These are phyloP conservation scores for Umbelopsis ramanniana DNA, from an alignment of 192 early-diverging fungal genomes.

Conservation along the genomic window DNA sequence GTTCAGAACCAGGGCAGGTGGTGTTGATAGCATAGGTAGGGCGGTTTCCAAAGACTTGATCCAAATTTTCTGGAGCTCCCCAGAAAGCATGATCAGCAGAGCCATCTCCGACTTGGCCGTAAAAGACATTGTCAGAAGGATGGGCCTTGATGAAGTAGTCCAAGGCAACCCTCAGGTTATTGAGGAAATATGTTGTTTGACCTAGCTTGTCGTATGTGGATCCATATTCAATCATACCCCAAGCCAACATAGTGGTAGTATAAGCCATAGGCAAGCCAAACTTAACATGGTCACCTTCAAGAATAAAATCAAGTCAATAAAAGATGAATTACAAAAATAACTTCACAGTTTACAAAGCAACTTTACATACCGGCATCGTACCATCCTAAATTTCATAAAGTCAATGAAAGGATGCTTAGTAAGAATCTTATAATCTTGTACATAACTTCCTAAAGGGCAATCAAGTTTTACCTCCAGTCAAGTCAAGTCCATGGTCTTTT, in stretches of 20 bases:
- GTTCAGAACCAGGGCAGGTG: constrained; percentile 49
- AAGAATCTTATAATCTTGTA: background rate
- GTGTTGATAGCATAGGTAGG: constrained; percentile 43
- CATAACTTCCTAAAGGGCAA: background rate
- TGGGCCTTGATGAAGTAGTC: constrained; percentile 25
- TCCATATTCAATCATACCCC: constrained; percentile 40
- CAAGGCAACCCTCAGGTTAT: background rate
- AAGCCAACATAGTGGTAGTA: constrained; percentile 38
- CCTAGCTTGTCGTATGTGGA: constrained; percentile 26
- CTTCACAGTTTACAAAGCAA: no score
- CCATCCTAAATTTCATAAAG: background rate
- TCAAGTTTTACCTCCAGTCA: constrained; percentile 31
- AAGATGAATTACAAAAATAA: no score
- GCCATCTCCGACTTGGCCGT: background rate
- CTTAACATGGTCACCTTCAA: constrained; percentile 46
- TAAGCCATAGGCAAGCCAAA: constrained; percentile 45
- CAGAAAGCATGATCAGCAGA: background rate
- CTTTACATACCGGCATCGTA: background rate
- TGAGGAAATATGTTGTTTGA: background rate
- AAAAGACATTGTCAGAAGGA: background rate
- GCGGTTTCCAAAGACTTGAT: constrained; percentile 21
- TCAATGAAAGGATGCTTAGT: background rate
- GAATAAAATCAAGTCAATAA: background rate
- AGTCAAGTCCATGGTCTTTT: constrained; percentile 42
- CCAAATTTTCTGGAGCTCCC: background rate